Evolutionary conservation across 768 basidiomycete genomes (phyloP).

Genomic region (Botryobasidium botryosum): DNA sequence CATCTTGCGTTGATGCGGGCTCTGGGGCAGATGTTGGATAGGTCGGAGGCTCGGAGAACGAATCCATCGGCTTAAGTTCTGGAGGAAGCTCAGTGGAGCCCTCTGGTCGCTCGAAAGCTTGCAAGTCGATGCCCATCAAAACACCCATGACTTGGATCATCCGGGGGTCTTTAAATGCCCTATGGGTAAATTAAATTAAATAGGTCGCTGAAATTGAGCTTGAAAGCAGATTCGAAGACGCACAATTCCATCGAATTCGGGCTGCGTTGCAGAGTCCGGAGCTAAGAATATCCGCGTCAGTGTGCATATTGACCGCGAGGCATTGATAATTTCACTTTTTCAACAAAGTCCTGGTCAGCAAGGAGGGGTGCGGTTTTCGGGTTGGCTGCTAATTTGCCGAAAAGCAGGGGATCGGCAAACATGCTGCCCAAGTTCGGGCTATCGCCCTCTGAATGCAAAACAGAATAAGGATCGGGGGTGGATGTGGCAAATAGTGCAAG

Average conservation of each 20-base stretch:
- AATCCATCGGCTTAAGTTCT: conserved; percentile 24
- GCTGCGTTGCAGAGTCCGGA: conserved; percentile 17
- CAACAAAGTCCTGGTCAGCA: conserved; percentile 65
- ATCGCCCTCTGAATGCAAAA: too few species aligned
- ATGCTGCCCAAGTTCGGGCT: conserved; percentile 50
- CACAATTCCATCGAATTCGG: conserved; percentile 5
- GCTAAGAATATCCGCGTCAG: conserved; percentile 2
- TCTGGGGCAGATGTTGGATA: conserved; percentile 30
- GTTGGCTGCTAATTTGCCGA: conserved; percentile 72
- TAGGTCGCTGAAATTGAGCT: conserved; percentile 6
- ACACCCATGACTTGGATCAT: conserved; percentile 84
- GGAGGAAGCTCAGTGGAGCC: conserved; percentile 68
- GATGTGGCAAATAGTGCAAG: too few species aligned
- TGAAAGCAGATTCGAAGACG: not conserved
- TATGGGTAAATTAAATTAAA: conserved; percentile 13
- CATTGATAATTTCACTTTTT: conserved; percentile 30
- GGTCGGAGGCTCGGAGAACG: conserved; percentile 21
- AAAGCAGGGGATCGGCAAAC: conserved; percentile 69
- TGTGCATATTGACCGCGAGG: not conserved
- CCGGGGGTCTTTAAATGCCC: conserved; percentile 60
- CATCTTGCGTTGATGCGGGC: conserved; percentile 30
- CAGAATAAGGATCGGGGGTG: not conserved
- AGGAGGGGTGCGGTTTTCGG: conserved; percentile 74
- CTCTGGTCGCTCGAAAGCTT: conserved; percentile 68
- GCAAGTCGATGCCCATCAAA: conserved; percentile 84